A percentile compares a stretch with the other conserved stretches of the same genome.
phyloP scores from a whole-genome alignment of 2,329 filamentous ascomycete genomes.

The Aspergillus sp. region DNA sequence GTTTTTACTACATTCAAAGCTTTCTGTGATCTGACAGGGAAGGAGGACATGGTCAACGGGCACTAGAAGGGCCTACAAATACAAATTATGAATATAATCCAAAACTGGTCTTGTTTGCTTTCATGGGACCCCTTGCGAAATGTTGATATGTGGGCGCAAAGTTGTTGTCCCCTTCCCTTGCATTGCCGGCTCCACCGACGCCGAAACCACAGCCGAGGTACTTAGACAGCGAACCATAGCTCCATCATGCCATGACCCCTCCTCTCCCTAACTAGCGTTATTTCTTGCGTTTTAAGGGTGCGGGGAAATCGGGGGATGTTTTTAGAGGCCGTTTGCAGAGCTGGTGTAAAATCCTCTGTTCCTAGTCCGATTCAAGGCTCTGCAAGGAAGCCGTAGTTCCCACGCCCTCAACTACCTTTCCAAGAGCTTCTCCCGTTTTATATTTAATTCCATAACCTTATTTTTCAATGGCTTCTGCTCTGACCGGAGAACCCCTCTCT shows the following conservation, averaged over 20 bases:
- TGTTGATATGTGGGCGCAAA: background rate
- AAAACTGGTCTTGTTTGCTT: background rate
- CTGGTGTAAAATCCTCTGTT: background rate
- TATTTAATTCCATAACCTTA: background rate
- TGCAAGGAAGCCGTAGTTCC: background rate
- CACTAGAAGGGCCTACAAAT: conserved; percentile 20
- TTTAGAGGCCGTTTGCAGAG: background rate
- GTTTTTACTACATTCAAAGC: conserved; percentile 88
- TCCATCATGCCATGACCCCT: background rate
- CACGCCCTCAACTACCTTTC: background rate
- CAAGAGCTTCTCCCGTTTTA: background rate
- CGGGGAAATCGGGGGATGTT: background rate
- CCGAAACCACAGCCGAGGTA: background rate
- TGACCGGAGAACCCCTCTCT: conserved; percentile 23
- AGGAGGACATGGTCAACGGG: conserved; percentile 40
- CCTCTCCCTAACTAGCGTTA: background rate
- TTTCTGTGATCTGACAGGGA: conserved; percentile 76
- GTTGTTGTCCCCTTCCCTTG: background rate
- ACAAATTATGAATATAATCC: background rate
- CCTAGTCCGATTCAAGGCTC: background rate
- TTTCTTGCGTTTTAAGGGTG: background rate
- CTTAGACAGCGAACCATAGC: background rate
- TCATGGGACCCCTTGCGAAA: background rate
- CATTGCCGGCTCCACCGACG: background rate
- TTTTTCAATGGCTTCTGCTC: conserved; percentile 14